phyloP scores from a whole-genome alignment of 192 early-diverging fungal species.

The Coemansia sp. region DNA sequence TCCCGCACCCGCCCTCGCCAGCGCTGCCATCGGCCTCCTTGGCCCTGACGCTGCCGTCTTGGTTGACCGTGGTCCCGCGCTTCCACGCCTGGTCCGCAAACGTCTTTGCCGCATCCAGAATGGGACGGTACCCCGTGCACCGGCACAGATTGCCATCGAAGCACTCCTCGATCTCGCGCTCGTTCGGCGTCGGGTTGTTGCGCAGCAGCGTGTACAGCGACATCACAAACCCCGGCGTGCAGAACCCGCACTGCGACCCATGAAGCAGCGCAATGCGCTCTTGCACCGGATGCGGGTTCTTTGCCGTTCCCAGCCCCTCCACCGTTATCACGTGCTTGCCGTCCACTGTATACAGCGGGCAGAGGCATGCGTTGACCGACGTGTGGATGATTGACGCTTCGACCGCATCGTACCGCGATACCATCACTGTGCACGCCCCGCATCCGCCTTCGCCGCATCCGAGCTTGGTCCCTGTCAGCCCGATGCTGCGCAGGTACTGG shows the following conservation, averaged over 20 bases:
- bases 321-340: conserved; percentile 82
- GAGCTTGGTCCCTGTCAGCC: conserved; percentile 75
- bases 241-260: conserved; percentile 89
- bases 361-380: conserved; percentile 69
- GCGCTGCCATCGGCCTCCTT: background rate
- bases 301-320: conserved; percentile 70
- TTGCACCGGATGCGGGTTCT: conserved; percentile 74
- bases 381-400: conserved; percentile 47
- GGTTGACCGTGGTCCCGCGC: conserved; percentile 13
- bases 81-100: conserved; percentile 55
- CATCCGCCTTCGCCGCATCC: conserved; percentile 81
- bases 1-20: conserved; percentile 33
- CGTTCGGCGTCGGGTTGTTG: conserved; percentile 66
- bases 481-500: conserved; percentile 64
- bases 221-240: conserved; percentile 90
- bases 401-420: conserved; percentile 60
- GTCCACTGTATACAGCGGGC: conserved; percentile 68
- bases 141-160: conserved; percentile 89
- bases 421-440: conserved; percentile 79
- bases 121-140: conserved; percentile 89
- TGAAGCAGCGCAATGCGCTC: conserved; percentile 71
- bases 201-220: conserved; percentile 75
- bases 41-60: conserved; percentile 32
- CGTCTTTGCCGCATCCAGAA: conserved; percentile 80
- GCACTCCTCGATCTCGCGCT: conserved; percentile 75